Percentiles rank a stretch among this genome's conserved stretches.
Conservation (phyloP, 192 early-diverging fungal genomes). For the Globomyces pollinis-pini region DNA sequence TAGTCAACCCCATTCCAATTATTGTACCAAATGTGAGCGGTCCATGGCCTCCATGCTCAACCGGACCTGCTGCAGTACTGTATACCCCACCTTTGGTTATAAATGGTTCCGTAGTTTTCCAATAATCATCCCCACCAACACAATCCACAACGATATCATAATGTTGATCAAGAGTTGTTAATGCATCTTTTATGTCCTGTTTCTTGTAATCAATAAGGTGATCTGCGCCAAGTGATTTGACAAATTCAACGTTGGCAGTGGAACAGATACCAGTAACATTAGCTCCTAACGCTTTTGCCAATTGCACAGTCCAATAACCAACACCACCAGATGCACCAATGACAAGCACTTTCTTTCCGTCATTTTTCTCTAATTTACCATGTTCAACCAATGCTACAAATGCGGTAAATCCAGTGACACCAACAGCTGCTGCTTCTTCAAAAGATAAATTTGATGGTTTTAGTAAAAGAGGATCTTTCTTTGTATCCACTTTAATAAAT, state of each 20-base stretch:
- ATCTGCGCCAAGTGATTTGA: slow-evolving; percentile 47
- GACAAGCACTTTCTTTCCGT: slow-evolving; percentile 21
- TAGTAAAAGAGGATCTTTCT: not conserved
- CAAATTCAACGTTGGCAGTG: slow-evolving; percentile 35
- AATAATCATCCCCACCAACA: slow-evolving; percentile 21
- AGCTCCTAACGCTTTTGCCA: slow-evolving; percentile 39
- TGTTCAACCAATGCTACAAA: slow-evolving; percentile 13
- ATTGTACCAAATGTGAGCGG: not conserved
- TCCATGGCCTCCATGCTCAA: not conserved
- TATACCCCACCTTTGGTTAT: slow-evolving; percentile 17
- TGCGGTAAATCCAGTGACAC: slow-evolving; percentile 16
- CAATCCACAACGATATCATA: slow-evolving; percentile 19
- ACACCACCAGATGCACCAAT: slow-evolving; percentile 25
- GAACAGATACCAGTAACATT: slow-evolving; percentile 49
- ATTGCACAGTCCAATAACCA: not conserved
- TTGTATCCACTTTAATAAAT: slow-evolving; percentile 5
- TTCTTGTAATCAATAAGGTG: slow-evolving; percentile 47
- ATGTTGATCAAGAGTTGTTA: not conserved
- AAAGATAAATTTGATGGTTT: slow-evolving; percentile 4
- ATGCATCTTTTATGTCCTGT: slow-evolving; percentile 13
- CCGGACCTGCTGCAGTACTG: slow-evolving; percentile 12
- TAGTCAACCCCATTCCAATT: not conserved
- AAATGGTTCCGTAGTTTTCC: slow-evolving; percentile 7
- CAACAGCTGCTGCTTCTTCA: slow-evolving; percentile 17
- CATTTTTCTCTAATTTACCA: not conserved